phyloP scores from a whole-genome alignment of 805 yeast genomes.

The Saccharomyces jurei region DNA sequence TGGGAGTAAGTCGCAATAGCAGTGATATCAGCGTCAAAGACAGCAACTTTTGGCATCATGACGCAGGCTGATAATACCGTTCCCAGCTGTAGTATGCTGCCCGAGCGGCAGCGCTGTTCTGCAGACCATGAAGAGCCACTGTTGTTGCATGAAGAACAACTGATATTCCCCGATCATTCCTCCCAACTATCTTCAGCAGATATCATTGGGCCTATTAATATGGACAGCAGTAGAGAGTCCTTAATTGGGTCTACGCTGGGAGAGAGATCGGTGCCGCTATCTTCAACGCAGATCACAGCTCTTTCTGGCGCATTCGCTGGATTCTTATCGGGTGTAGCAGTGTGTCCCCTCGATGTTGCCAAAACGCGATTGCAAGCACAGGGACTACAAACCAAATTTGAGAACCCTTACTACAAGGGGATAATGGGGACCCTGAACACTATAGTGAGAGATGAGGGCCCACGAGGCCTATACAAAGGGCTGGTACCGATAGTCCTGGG shows the following conservation, averaged over 20 bases:
- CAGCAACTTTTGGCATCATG: neutral
- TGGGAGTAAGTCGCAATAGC: neutral
- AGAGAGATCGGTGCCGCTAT: neutral
- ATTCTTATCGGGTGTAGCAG: conserved; percentile 76
- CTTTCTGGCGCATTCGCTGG: conserved; percentile 90
- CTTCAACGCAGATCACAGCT: conserved; percentile 56
- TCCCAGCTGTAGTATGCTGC: neutral
- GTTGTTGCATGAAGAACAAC: neutral
- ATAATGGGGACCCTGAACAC: conserved; percentile 54
- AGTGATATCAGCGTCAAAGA: neutral
- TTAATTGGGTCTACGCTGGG: neutral
- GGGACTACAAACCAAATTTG: conserved; percentile 39
- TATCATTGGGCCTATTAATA: neutral
- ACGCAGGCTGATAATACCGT: neutral
- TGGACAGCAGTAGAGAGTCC: neutral
- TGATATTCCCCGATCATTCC: neutral
- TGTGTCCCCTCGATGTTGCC: conserved; percentile 93
- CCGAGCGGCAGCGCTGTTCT: neutral
- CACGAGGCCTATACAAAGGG: conserved; percentile 80
- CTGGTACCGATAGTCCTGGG: conserved; percentile 85
- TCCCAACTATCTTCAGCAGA: neutral
- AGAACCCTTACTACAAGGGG: conserved; percentile 43
- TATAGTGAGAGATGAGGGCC: conserved; percentile 71
- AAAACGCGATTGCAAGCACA: conserved; percentile 93
- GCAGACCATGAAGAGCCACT: neutral